Evolutionary conservation across 164 flowering plant genomes (phyloP), one percentile per base, ranked within the genome.

Genomic region (Annona cherimola): DNA sequence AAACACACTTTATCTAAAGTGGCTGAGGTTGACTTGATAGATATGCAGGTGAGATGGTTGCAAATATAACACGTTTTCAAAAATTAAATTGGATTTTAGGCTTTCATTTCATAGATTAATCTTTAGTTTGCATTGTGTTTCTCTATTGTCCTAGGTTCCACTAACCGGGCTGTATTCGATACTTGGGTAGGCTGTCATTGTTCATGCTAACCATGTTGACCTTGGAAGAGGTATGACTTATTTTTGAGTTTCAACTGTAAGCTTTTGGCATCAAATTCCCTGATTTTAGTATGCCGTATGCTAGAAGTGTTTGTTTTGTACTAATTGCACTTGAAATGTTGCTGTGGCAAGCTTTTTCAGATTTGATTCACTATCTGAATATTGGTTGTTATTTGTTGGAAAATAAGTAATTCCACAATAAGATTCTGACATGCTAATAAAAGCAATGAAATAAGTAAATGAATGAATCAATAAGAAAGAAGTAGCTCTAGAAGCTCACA

Each of bases 191-290:
- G 98, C 98, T 63, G 94, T 91, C 68, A 95, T 93, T 74, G 92
- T 93, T 71, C 97, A 93, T 82, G 98, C 98, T 77, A 95, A 91
- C 83, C 89, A 86, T 35, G 98, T 91, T 81, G 98, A 93, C 83
- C 95, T 91, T 76, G 97, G 98, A 64, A 84, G 75, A 88, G 98
- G 98, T 91, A 77, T 72, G 73, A 5, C 44, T 43, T 41, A 6
- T 50, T 50, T 11, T 50, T 9, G 57, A 69, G 60, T 40, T 45
- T 16, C 46, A 3, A 3, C 68, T 54, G 35, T 64, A 42, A 63
- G 45, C 0, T 14, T 16, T 71, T 14, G 41, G 11, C 8, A 2
- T 26, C 6, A 5, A 42, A 55, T 42, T 20, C 2, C 20, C 4
- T 62, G 61, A 73, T 73, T 54, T 40, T 77, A 20, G 67, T 39